Conservation (phyloP, 495 filamentous ascomycete genomes). For the Talaromyces liani region DNA sequence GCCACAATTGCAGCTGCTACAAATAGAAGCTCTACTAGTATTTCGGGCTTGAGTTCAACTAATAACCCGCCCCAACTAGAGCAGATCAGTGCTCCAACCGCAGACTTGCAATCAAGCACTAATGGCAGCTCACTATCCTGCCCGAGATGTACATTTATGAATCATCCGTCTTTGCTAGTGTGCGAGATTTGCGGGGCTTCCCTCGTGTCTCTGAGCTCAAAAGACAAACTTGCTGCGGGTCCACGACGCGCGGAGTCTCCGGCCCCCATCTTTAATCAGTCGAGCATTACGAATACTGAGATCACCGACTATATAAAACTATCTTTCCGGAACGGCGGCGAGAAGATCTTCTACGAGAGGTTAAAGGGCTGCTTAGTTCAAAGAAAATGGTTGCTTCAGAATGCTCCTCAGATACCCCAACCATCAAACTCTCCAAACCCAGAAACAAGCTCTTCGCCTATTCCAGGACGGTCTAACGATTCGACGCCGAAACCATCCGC, state of each 20-base stretch:
- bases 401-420: slow-evolving; percentile 81
- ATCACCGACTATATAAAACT: slow-evolving; percentile 75
- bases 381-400: slow-evolving; percentile 91
- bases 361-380: slow-evolving; percentile 83
- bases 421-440: slow-evolving; percentile 32
- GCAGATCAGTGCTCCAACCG: not conserved
- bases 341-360: slow-evolving; percentile 83
- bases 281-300: slow-evolving; percentile 39
- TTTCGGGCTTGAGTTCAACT: too few species aligned
- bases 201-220: slow-evolving; percentile 32
- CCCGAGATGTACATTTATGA: slow-evolving; percentile 87
- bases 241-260: slow-evolving; percentile 62
- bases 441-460: slow-evolving; percentile 14
- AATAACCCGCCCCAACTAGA: slow-evolving; percentile 8
- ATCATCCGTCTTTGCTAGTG: slow-evolving; percentile 76
- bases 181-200: slow-evolving; percentile 91
- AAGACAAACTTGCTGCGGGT: slow-evolving; percentile 16
- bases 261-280: slow-evolving; percentile 51
- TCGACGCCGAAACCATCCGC: slow-evolving; percentile 44
- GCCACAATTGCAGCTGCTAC: slow-evolving; percentile 66
- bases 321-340: slow-evolving; percentile 84
- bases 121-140: slow-evolving; percentile 40
- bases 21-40: slow-evolving; percentile 26
- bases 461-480: slow-evolving; percentile 8
- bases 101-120: slow-evolving; percentile 11